These are phyloP conservation scores for Bipolaris cookei DNA, from an alignment of 2,329 filamentous ascomycete species.

Conservation along the genomic window DNA sequence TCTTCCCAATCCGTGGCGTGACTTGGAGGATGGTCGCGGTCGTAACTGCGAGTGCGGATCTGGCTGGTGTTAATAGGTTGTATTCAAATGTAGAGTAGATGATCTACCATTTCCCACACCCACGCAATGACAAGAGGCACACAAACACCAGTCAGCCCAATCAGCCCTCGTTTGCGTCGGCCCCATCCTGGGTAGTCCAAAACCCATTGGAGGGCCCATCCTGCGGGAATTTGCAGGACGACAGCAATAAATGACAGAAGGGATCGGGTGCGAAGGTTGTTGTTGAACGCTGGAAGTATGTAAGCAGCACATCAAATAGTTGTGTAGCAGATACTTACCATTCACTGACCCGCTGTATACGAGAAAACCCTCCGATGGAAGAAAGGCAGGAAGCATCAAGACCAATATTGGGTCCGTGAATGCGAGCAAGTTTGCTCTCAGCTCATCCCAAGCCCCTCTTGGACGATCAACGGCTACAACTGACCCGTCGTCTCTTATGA, in stretches of 20 bases:
- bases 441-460: slow-evolving; percentile 35
- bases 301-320: not conserved
- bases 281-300: slow-evolving; percentile 29
- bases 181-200: slow-evolving; percentile 39
- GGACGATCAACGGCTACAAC: slow-evolving; percentile 37
- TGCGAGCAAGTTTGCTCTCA: slow-evolving; percentile 34
- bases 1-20: slow-evolving; percentile 40
- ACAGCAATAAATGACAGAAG: slow-evolving; percentile 40
- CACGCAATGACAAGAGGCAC: slow-evolving; percentile 37
- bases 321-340: slow-evolving; percentile 18
- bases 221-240: slow-evolving; percentile 39
- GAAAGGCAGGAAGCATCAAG: slow-evolving; percentile 40
- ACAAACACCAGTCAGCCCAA: slow-evolving; percentile 35
- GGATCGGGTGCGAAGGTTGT: slow-evolving; percentile 38
- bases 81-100: not conserved
- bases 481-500: slow-evolving; percentile 39
- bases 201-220: slow-evolving; percentile 39
- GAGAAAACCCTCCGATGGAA: slow-evolving; percentile 39
- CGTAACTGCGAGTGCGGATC: slow-evolving; percentile 41
- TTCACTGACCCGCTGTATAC: slow-evolving; percentile 45
- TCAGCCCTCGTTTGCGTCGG: slow-evolving; percentile 36
- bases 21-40: slow-evolving; percentile 30
- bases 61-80: slow-evolving; percentile 10
- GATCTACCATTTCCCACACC: slow-evolving; percentile 41
- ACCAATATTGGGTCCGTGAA: slow-evolving; percentile 38